Percentiles rank a stretch among this genome's conserved stretches.
Conservation (phyloP, 345 rosid genomes). For the Luvunga scandens region DNA sequence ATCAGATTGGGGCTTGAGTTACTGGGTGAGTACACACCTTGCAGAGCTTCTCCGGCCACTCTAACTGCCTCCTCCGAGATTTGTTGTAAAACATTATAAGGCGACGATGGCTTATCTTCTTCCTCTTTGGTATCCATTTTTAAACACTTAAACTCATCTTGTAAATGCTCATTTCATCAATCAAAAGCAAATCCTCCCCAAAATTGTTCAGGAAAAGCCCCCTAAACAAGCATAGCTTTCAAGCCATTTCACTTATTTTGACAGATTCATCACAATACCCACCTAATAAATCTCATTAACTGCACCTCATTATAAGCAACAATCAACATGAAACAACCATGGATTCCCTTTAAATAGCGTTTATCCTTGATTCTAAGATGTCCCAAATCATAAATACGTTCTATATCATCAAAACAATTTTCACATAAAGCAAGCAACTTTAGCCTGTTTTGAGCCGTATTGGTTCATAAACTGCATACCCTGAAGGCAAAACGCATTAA, state of each 20-base stretch:
- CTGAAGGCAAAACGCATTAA: slow-evolving; percentile 10
- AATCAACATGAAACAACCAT: slow-evolving; percentile 8
- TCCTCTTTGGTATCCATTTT: slow-evolving; percentile 53
- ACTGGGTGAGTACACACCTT: slow-evolving; percentile 24
- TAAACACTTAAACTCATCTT: slow-evolving; percentile 32
- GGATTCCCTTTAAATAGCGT: background rate
- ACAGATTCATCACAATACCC: slow-evolving; percentile 9
- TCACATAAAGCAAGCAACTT: slow-evolving; percentile 16
- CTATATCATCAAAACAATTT: slow-evolving; percentile 1
- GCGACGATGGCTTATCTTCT: slow-evolving; percentile 37
- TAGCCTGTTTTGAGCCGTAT: slow-evolving; percentile 1
- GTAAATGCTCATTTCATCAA: slow-evolving; percentile 23
- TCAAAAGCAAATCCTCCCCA: slow-evolving; percentile 19
- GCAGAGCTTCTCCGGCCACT: slow-evolving; percentile 45
- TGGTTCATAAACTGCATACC: slow-evolving; percentile 7
- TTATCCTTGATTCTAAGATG: slow-evolving; percentile 15
- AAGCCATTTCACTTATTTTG: slow-evolving; percentile 5
- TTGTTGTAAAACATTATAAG: slow-evolving; percentile 30
- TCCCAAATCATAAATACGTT: slow-evolving; percentile 15
- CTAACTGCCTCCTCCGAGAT: slow-evolving; percentile 43
- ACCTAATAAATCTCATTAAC: background rate
- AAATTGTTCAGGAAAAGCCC: slow-evolving; percentile 11
- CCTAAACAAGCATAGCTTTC: background rate
- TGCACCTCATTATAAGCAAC: slow-evolving; percentile 5
- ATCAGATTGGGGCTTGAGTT: background rate